Conservation (phyloP, 2,329 filamentous ascomycete species). For the Fusarium luffae region DNA sequence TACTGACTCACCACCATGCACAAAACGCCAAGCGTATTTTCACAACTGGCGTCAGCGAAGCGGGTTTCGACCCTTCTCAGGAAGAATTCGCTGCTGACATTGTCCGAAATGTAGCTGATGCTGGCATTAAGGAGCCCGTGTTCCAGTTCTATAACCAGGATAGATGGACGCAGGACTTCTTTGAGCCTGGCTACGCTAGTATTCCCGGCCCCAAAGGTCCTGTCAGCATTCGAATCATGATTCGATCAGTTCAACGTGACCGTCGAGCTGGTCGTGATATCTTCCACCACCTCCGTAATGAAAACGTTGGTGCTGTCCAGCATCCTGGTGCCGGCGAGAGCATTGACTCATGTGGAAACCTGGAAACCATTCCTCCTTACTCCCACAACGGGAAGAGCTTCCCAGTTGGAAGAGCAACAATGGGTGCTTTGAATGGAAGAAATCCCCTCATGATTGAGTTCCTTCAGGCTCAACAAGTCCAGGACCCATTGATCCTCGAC, state of each 20-base stretch:
- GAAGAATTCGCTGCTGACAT: slow-evolving; percentile 10
- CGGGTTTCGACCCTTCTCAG: not conserved
- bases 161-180: slow-evolving; percentile 54
- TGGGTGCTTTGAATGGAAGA: slow-evolving; percentile 24
- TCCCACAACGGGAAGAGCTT: slow-evolving; percentile 33
- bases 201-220: slow-evolving; percentile 53
- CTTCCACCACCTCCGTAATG: slow-evolving; percentile 46
- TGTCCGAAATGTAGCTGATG: not conserved
- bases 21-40: slow-evolving; percentile 46
- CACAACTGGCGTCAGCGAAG: not conserved
- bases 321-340: slow-evolving; percentile 21
- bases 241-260: slow-evolving; percentile 46
- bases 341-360: slow-evolving; percentile 47
- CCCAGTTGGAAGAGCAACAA: slow-evolving; percentile 37
- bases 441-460: slow-evolving; percentile 43
- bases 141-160: slow-evolving; percentile 23
- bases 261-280: slow-evolving; percentile 48
- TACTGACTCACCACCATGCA: slow-evolving; percentile 52
- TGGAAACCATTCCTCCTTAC: slow-evolving; percentile 54
- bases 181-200: slow-evolving; percentile 54
- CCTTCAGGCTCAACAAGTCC: slow-evolving; percentile 50
- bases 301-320: slow-evolving; percentile 49
- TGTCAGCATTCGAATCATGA: slow-evolving; percentile 48
- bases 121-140: slow-evolving; percentile 19
- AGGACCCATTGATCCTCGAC: slow-evolving; percentile 51